Conservation (phyloP, 768 basidiomycete species). For the Calocera viscosa region DNA sequence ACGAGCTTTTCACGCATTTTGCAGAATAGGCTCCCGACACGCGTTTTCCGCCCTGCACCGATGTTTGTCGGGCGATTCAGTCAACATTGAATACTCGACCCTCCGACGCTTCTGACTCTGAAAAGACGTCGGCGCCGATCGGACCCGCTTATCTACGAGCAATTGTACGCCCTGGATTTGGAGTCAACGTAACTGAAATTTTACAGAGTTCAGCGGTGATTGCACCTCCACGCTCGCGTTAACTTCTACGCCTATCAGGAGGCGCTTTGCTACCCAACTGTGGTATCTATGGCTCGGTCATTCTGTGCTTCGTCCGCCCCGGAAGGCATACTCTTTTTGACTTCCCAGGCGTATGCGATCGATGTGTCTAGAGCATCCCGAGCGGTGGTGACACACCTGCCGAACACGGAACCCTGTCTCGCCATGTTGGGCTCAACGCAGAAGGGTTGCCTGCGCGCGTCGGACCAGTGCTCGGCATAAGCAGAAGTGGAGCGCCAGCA, state of each 20-base stretch:
- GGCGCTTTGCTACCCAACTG: not conserved
- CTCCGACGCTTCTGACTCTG: not conserved
- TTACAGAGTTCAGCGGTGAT: not conserved
- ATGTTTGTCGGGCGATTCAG: not conserved
- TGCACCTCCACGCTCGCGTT: not conserved
- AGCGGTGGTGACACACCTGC: not conserved
- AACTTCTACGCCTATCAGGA: not conserved
- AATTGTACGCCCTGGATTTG: not conserved
- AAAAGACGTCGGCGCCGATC: not conserved
- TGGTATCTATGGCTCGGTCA: not conserved
- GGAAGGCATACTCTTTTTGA: not conserved
- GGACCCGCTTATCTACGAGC: not conserved
- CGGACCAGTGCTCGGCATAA: not conserved
- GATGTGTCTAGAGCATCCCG: not conserved
- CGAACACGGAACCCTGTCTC: not conserved
- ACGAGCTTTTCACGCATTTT: not conserved
- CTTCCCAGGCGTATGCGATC: not conserved
- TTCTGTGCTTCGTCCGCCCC: not conserved
- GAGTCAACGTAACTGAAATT: not conserved
- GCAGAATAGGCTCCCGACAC: not conserved
- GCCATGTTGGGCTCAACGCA: not conserved
- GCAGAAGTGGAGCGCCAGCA: not conserved
- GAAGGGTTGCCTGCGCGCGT: not conserved
- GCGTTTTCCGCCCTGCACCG: conserved; percentile 2
- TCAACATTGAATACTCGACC: not conserved